Evolutionary conservation across 768 basidiomycete species (phyloP), one percentile per base, ranked within the genome.

Genomic region (Gloeopeniophorella convolvens): DNA sequence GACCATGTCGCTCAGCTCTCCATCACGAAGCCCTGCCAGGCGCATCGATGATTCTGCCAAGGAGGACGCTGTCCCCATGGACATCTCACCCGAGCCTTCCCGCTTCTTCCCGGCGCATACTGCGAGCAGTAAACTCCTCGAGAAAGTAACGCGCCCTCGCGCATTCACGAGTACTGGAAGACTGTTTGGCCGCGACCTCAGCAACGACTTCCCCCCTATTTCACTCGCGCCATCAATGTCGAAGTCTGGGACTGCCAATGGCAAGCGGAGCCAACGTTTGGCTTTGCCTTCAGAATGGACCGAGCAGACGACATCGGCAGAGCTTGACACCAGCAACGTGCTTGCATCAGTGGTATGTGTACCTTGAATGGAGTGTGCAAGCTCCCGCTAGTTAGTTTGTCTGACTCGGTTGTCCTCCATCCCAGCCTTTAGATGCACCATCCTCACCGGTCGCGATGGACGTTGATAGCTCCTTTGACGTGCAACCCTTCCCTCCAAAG

Each of bases 1-100:
- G 26, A 86, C 77, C 53, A 82, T 90, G 65, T 91, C 89, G 6
- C 69, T 91, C 40, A 75, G 85, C 61, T 87, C 86, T 23, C 85
- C 88, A 28, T 73, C 80, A 12, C 73, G 68, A 42, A 72, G 77
- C 24, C 62, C 70, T 43, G 59, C 72, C 46, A 65, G 68, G 31
- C 68, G 82, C 41, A 59, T 74, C 6, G 68, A 74, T 26, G 79
- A 80, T 21, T 68, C 66, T 57, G 73, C 70, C 30, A 56, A 47
- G 34, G 58, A 56, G 34, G 72, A 72, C 55, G 69, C 75, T 42
- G 74, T 82, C 44, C 77, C 85, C 3, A 90, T 90, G 89, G 88
- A 90, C 60, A 83, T 91, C 40, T 90, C 88, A 3, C 89, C 89
- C 8, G 78, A 76, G 20, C 83, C 67, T 6, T 59, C 64, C 66